Evolutionary conservation across 1,139 yeast genomes (phyloP), one percentile per base, ranked within the genome.

Genomic region (Taphrina wiesneri): DNA sequence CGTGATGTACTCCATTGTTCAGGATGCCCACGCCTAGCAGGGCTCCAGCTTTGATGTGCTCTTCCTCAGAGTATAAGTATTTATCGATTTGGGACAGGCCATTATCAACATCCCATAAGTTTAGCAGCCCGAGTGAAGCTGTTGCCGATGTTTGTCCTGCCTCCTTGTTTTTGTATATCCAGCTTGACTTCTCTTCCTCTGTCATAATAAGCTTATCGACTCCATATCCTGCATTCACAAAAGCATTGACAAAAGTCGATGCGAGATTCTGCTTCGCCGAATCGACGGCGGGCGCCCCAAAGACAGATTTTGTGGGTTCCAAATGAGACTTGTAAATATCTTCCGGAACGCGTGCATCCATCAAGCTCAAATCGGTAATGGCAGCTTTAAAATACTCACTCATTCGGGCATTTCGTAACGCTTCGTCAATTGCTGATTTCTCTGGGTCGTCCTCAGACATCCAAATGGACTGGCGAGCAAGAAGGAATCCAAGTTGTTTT

Each of bases 191-290:
- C 69, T 87, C 95, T 56, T 88, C 88, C 69, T 86, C 84, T 11
- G 72, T 71, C 47, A 74, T 71, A 70, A 92, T 80, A 71, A 92
- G 81, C 75, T 90, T 90, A 76, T 93, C 98, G 64, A 84, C 82
- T 69, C 96, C 92, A 74, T 85, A 92, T 67, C 99, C 99, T 72
- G 93, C 84, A 77, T 93, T 95, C 71, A 91, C 83, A 75, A 92
- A 90, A 2, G 93, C 89, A 75, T 91, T 95, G 63, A 92, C 98
- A 77, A 95, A 93, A 21, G 95, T 85, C 4, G 96, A 86, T n/a
- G 98, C 99, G 73, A 93, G 82, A 75, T 92, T 93, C 77, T 93
- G 98, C 75, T 91, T 92, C 21, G 97, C 97, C 52, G 97, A 89
- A 76, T 91, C 97, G 71, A 91, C 81, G n/a, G 88, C 83, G 1